Evolutionary conservation across 2,329 filamentous ascomycete genomes (phyloP).

Genomic region (Fusarium solani-melongenae): DNA sequence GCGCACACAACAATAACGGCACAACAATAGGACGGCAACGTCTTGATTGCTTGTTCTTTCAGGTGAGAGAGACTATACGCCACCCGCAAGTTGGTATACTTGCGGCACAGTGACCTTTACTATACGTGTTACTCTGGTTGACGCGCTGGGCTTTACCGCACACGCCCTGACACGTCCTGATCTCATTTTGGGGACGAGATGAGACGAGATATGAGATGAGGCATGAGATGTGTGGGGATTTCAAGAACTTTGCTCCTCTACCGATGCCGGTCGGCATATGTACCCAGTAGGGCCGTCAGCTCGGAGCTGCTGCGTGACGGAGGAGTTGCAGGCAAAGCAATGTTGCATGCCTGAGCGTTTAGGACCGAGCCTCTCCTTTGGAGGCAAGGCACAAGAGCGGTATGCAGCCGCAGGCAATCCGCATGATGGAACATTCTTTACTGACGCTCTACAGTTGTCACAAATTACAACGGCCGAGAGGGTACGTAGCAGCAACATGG

Average conservation of each 20-base stretch:
- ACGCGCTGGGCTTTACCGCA: conserved; percentile 3
- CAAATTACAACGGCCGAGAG: conserved; percentile 1
- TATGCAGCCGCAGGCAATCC: not conserved
- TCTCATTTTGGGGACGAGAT: conserved; percentile 11
- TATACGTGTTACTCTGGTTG: conserved; percentile 15
- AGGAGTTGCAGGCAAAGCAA: conserved; percentile 28
- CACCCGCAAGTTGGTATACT: not conserved
- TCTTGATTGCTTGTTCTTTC: not conserved
- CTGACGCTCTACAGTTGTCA: not conserved
- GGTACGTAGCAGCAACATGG: not conserved
- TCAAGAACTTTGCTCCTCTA: conserved; percentile 13
- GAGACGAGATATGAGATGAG: conserved; percentile 16
- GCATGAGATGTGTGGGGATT: conserved; percentile 16
- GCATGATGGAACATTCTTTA: conserved; percentile 1
- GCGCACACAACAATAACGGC: conserved; percentile 1
- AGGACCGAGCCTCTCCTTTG: not conserved
- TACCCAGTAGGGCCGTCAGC: not conserved
- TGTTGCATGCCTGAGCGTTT: conserved; percentile 13
- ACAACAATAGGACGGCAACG: not conserved
- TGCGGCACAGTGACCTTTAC: conserved; percentile 14
- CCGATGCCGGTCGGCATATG: conserved; percentile 1
- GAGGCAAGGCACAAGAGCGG: conserved; percentile 1
- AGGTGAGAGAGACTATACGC: conserved; percentile 4
- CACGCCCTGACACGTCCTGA: conserved; percentile 11
- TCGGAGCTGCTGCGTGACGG: conserved; percentile 5